Base-by-base conservation (phyloP, 345 rosid species). In the Ailanthus altissimus region DNA sequence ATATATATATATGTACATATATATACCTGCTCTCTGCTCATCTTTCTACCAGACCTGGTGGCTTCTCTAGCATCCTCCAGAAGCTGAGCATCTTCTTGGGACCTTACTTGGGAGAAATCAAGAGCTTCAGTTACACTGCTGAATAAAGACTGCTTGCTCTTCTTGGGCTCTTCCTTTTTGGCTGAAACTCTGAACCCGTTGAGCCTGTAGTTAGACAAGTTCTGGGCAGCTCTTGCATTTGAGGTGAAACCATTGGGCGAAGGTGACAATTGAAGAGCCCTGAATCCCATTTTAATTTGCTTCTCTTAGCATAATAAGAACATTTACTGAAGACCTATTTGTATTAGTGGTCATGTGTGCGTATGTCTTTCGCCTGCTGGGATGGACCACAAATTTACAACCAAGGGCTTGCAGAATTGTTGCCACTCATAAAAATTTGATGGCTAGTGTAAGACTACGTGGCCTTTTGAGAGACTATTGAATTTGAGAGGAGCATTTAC, bases 21-120 rank as follows among this genome's bases (percentile, higher is more conserved):
- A 12, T 6, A 28, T 28, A 88, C 98, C 92, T 94, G 98, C 77
- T 91, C 93, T 71, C 87, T 85, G 78, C 43, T 78, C 98, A 94
- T 93, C 61, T 67, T 82, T 3, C 75, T 84, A 54, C 98, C 98
- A 9, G 97, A 85, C 80, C 26, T 83, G 78, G 97, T 94, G 74
- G 88, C 82, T 68, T 84, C 83, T 72, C 95, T 89, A 3, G 98
- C 97, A 32, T 88, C 92, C 2, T 86, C 89, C 14, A 94, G 88
- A 76, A 94, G 97, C 25, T 83, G 89, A 3, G 97, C 98, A 70
- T 94, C 97, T 80, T 90, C 71, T n/a, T 77, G 81, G 13, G 97
- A 91, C 72, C 98, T 84, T 66, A 90, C 94, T 74, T 91, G 92
- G 3, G 95, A 81, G 81, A 94, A 94, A 76, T 93, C 98, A 8